Conservation (phyloP, 129 eudicot genomes). For the Flaveria bidentis region DNA sequence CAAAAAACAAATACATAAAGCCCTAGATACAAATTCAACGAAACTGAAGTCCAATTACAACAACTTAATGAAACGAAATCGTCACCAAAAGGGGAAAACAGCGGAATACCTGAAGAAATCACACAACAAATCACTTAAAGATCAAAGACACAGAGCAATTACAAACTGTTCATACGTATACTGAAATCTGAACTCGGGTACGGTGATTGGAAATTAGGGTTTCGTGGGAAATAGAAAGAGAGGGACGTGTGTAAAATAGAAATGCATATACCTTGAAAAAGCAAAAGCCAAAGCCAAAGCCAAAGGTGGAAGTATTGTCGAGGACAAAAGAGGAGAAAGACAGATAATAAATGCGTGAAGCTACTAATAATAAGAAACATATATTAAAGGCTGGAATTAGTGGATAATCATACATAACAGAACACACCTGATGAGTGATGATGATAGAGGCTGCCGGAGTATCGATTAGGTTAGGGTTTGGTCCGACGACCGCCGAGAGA, state of each 20-base stretch:
- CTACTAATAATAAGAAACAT: neutral
- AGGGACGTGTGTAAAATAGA: conserved; percentile 9
- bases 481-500: conserved; percentile 11
- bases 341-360: conserved; percentile 42
- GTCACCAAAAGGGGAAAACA: neutral
- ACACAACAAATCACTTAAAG: neutral
- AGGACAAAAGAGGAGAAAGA: conserved; percentile 41
- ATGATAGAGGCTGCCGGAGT: conserved; percentile 24
- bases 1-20: neutral
- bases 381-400: conserved; percentile 21
- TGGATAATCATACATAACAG: neutral
- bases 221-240: conserved; percentile 10
- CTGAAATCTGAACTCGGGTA: neutral
- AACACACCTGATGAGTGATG: conserved; percentile 24
- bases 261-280: conserved; percentile 6
- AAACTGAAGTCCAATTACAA: conserved; percentile 10
- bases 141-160: neutral
- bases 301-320: conserved; percentile 41
- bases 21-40: neutral
- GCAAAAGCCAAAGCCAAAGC: conserved; percentile 25
- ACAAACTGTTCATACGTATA: neutral
- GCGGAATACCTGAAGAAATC: conserved; percentile 27
- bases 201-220: conserved; percentile 29
- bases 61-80: neutral
- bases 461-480: conserved; percentile 5